Percentiles rank a stretch among this genome's conserved stretches.
These are phyloP conservation scores for Lipomyces anomalus DNA, from an alignment of 805 yeast genomes.

Conservation along the genomic window DNA sequence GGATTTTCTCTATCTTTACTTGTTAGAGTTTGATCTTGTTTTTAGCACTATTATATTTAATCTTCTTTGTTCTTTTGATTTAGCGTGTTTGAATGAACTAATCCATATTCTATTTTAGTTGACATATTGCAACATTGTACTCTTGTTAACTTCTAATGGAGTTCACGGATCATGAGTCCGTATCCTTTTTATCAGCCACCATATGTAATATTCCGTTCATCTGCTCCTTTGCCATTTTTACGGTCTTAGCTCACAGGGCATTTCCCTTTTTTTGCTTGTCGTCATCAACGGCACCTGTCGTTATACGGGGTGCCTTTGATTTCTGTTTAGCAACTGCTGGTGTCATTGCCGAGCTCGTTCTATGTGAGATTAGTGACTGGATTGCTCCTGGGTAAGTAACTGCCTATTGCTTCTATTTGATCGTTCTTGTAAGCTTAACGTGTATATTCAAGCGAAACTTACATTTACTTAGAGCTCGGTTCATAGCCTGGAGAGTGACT, in stretches of 20 bases:
- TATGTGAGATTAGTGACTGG: slow-evolving; percentile 37
- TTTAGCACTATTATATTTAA: too few species aligned
- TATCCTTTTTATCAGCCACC: slow-evolving; percentile 12
- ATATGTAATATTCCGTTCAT: slow-evolving; percentile 19
- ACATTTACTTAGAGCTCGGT: slow-evolving; percentile 24
- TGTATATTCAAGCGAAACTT: slow-evolving; percentile 11
- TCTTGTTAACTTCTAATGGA: too few species aligned
- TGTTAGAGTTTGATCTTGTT: too few species aligned
- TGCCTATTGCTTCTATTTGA: slow-evolving; percentile 17
- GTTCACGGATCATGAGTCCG: slow-evolving; percentile 3
- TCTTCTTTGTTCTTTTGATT: too few species aligned
- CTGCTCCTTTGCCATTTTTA: slow-evolving; percentile 14
- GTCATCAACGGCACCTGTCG: slow-evolving; percentile 16
- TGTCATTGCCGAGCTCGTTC: slow-evolving; percentile 35
- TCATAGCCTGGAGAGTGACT: slow-evolving; percentile 28
- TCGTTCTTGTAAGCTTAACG: slow-evolving; percentile 23
- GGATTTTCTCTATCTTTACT: too few species aligned
- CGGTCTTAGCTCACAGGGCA: slow-evolving; percentile 20
- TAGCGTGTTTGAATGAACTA: too few species aligned
- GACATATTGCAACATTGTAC: too few species aligned
- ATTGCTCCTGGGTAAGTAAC: slow-evolving; percentile 19
- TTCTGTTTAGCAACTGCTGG: slow-evolving; percentile 24
- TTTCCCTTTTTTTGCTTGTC: slow-evolving; percentile 16
- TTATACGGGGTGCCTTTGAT: slow-evolving; percentile 19
- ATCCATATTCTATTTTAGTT: too few species aligned